Evolutionary conservation across 2,329 filamentous ascomycete species (phyloP).

Genomic region (Dothideomycetes sp.): DNA sequence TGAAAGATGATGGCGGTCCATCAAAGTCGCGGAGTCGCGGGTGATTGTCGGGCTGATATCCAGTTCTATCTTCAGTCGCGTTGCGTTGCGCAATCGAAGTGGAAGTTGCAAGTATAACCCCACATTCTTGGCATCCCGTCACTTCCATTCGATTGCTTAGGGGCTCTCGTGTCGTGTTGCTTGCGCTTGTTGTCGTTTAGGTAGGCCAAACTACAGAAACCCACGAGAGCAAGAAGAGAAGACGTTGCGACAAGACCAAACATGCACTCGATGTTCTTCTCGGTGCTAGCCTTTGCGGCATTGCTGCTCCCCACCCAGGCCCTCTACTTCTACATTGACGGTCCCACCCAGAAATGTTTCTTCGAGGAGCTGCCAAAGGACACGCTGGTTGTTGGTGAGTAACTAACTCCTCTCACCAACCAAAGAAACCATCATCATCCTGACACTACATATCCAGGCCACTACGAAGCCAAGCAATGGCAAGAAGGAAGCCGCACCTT

Average conservation of each 20-base stretch:
- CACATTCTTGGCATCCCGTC: background rate
- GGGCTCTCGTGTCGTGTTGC: background rate
- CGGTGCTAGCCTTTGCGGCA: constrained; percentile 11
- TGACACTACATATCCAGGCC: constrained; percentile 39
- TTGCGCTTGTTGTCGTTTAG: background rate
- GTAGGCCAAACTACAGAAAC: too few relatives aligned
- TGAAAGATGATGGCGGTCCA: too few relatives aligned
- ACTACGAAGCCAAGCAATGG: constrained; percentile 80
- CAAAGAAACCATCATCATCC: background rate
- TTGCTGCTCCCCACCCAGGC: constrained; percentile 56
- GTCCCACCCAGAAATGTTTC: constrained; percentile 81
- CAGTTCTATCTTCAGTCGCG: too few relatives aligned
- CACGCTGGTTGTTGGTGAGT: constrained; percentile 77
- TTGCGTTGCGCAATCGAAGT: background rate
- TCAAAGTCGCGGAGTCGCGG: too few relatives aligned
- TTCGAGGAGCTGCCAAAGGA: constrained; percentile 97
- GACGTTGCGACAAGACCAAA: background rate
- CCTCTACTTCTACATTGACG: constrained; percentile 93
- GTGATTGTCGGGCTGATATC: background rate
- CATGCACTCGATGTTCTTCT: constrained; percentile 8
- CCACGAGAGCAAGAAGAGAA: background rate
- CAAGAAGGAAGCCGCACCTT: constrained; percentile 59
- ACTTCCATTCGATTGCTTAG: background rate
- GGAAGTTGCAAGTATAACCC: background rate
- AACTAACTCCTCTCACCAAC: background rate